These are phyloP conservation scores for Chrysoporthe austroafricana DNA, from an alignment of 2,329 filamentous ascomycete genomes.

Conservation along the genomic window DNA sequence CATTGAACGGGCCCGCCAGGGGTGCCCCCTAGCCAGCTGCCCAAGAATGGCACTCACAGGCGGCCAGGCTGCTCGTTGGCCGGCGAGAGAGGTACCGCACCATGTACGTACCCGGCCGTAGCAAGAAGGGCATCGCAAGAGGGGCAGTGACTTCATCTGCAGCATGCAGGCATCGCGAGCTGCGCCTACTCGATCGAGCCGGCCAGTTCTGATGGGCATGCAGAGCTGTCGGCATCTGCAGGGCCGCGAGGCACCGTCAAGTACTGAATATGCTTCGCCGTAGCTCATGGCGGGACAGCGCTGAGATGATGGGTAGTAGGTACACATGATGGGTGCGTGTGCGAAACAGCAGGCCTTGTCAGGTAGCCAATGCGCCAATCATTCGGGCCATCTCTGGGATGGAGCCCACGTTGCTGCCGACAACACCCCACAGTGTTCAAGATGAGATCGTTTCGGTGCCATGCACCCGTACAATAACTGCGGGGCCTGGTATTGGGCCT, in stretches of 20 bases:
- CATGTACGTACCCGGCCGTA: background rate
- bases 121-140: background rate
- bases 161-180: slow-evolving; percentile 11
- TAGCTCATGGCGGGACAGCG: background rate
- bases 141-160: slow-evolving; percentile 9
- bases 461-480: background rate
- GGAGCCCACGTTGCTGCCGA: background rate
- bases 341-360: background rate
- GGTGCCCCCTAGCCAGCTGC: slow-evolving; percentile 12
- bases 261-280: background rate
- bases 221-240: background rate
- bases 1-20: slow-evolving; percentile 25
- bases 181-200: slow-evolving; percentile 14
- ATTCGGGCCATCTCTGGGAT: background rate
- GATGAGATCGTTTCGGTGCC: background rate
- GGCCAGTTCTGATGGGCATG: background rate
- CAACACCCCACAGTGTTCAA: background rate
- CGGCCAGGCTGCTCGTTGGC: slow-evolving; percentile 22
- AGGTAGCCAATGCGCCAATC: background rate
- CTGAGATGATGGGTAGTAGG: slow-evolving; percentile 1
- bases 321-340: background rate
- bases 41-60: slow-evolving; percentile 13
- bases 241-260: slow-evolving; percentile 1
- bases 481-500: background rate
- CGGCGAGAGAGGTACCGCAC: background rate